phyloP scores from a whole-genome alignment of 106 monocot species.

The Platanthera zijinensis region DNA sequence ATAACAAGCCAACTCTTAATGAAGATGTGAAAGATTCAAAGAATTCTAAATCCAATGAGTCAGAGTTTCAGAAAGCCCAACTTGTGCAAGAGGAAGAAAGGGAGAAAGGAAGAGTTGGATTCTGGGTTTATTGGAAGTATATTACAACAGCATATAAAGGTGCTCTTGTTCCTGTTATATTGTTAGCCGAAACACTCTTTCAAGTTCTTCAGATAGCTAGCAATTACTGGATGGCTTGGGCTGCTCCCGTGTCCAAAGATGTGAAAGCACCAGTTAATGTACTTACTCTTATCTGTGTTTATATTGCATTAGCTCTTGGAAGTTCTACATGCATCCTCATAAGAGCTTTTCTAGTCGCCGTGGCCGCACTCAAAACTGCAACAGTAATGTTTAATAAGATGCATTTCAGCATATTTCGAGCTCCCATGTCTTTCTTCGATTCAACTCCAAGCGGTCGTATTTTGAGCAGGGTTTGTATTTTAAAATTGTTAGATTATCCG shows the following conservation, averaged over 20 bases:
- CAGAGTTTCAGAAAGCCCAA: conserved; percentile 39
- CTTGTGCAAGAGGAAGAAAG: conserved; percentile 93
- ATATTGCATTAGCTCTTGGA: conserved; percentile 58
- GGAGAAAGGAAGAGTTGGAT: conserved; percentile 87
- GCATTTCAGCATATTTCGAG: conserved; percentile 14
- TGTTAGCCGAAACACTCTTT: conserved; percentile 63
- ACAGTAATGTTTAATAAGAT: conserved; percentile 69
- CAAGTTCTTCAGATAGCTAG: conserved; percentile 70
- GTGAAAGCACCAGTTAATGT: conserved; percentile 41
- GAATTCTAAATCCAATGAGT: conserved; percentile 31
- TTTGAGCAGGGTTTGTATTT: conserved; percentile 54
- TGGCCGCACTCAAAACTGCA: conserved; percentile 66
- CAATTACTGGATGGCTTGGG: conserved; percentile 14
- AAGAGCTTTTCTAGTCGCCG: conserved; percentile 48
- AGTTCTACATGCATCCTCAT: conserved; percentile 58
- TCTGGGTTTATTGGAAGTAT: conserved; percentile 90
- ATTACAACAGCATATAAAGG: conserved; percentile 69
- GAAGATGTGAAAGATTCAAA: conserved; percentile 27
- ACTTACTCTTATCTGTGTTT: conserved; percentile 46
- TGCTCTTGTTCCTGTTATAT: conserved; percentile 54
- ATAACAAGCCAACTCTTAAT: neutral
- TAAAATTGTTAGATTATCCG: neutral
- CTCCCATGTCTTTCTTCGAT: conserved; percentile 93
- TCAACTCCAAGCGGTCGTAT: conserved; percentile 85
- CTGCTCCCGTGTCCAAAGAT: conserved; percentile 53